Base-by-base conservation (phyloP, 352 stramenopile species). In the Pythium folliculosum region DNA sequence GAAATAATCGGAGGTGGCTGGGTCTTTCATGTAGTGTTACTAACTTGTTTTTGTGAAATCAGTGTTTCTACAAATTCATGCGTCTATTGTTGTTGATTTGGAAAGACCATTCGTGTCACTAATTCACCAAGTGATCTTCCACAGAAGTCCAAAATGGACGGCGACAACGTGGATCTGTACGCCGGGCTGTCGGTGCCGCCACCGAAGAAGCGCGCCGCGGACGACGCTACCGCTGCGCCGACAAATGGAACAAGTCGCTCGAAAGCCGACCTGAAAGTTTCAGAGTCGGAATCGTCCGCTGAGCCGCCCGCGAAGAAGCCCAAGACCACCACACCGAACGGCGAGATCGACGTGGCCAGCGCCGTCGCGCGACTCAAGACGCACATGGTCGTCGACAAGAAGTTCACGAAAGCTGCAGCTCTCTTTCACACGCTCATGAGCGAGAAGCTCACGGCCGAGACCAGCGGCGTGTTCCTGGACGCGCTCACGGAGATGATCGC, bases 341-440 rank as follows among this genome's bases (percentile, higher is more conserved):
- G 67, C 35, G 59, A 72, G 8, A 77, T 86, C 23, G 78, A 88
- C 22, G 27, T 91, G 13, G 23, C 62, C 2, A 64, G 71, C 19
- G 84, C 75, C 5, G 59, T 94, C 27, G 70, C 55, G 9, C 88
- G 87, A 62, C 71, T 94, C 35, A 77, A 89, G 63, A 72, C 76
- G 25, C 86, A 92, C 71, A 89, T 94, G 82, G 82, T 90, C 8
- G 70, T 90, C 1, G 78, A 86, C 75, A 91, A 91, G 70, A 92
- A 92, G 57, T 92, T 92, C 50, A 21, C 72, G 17, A 92, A 92
- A 60, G 84, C 86, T 4, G 82, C 73, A n/a, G 43, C 47, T 30
- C 75, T 94, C 14, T 87, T 92, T 47, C 65, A 62, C 2, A 77
- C 77, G 23, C 70, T 92, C 17, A 55, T 92, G 35, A 37, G 23